Evolutionary conservation across 768 basidiomycete species (phyloP).

Genomic region (Termitomyces sp.): DNA sequence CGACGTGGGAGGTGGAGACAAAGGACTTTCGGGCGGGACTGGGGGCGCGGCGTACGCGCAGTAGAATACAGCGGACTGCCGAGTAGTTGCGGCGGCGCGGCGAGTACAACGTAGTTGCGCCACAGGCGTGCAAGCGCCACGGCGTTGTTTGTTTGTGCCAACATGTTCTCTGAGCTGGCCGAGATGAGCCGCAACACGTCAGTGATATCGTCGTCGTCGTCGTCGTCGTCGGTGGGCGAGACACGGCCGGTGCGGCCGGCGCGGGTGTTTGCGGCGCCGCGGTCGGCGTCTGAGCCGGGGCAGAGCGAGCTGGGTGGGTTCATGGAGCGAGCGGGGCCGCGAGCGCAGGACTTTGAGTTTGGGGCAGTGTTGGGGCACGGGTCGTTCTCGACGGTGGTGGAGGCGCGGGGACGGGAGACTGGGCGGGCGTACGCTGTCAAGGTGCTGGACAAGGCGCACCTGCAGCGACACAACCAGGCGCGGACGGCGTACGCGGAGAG

Average conservation of each 20-base stretch:
- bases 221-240: constrained; percentile 37
- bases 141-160: neutral
- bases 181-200: constrained; percentile 73
- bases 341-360: constrained; percentile 64
- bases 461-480: constrained; percentile 70
- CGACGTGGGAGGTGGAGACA: constrained; percentile 52
- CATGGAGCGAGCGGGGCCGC: constrained; percentile 38
- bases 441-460: constrained; percentile 74
- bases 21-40: constrained; percentile 42
- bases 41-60: constrained; percentile 23
- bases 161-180: constrained; percentile 30
- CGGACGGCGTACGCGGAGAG: constrained; percentile 77
- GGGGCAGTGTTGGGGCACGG: constrained; percentile 75
- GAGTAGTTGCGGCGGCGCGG: neutral
- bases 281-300: constrained; percentile 32
- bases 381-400: constrained; percentile 63
- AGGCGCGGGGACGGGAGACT: constrained; percentile 57
- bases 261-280: constrained; percentile 63
- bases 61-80: neutral
- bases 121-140: constrained; percentile 27
- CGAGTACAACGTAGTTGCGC: constrained; percentile 18
- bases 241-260: constrained; percentile 41
- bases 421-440: constrained; percentile 72
- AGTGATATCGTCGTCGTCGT: constrained; percentile 65
- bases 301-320: constrained; percentile 35